Evolutionary conservation across 2,329 filamentous ascomycete species (phyloP), one percentile per base, ranked within the genome.

Genomic region (Arthrinium puccinioides): DNA sequence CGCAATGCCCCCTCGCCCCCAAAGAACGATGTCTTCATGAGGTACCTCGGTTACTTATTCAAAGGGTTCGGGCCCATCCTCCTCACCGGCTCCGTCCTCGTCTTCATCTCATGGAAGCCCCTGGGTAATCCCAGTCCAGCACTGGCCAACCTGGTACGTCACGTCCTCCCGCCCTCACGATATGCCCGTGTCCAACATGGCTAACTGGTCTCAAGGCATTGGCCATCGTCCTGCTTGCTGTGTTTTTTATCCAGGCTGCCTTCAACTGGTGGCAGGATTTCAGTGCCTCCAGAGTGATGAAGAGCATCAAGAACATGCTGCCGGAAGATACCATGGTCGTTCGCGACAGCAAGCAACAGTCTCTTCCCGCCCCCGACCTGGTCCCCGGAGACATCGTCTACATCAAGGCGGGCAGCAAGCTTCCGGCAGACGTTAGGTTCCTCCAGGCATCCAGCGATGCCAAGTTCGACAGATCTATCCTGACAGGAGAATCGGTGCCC

Each of bases 161-260:
- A 74, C 70, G 4, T 56, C 74, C 59, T 74, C 84, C 0, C 84
- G n/a, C n/a, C n/a, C n/a, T n/a, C n/a, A n/a, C n/a, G n/a, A 76
- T 35, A 70, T 80, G 37, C 82, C 82, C 0, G 82, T 82, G 50
- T 72, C 67, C 3, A 79, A 76, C 15, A 60, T 84, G 59, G 85
- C 82, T 0, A 23, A 33, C 31, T 15, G 5, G 7, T 15, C n/a
- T 86, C 37, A 86, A 88, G 2, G 63, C 63, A 11, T 57, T 70
- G 7, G 64, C 66, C 5, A 61, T 70, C 32, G 56, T 70, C 1
- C 59, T 70, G 24, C 47, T 70, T 45, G 63, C 70, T 30, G 66
- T 70, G 42, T 69, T 70, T 38, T 47, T 64, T 21, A 59, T 69
- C 1, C 66, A 70, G 40, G 66, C 67, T 23, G 51, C 52, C 21